phyloP scores from a whole-genome alignment of 2,329 filamentous ascomycete species.

The Sclerotinia borealis region DNA sequence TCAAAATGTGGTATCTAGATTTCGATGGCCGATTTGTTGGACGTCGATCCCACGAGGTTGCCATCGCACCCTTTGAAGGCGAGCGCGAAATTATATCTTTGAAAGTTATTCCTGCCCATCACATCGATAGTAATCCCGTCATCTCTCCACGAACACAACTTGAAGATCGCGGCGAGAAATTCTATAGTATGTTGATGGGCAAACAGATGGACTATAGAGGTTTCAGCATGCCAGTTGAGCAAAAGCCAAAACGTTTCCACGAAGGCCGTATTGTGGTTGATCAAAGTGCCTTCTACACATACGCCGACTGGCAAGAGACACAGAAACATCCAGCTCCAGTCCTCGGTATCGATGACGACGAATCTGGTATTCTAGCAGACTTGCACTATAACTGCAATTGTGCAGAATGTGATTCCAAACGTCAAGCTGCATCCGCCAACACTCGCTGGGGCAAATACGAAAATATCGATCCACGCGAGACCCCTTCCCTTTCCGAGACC shows the following conservation, averaged over 20 bases:
- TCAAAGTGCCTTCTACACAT: slow-evolving; percentile 21
- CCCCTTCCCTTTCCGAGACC: slow-evolving; percentile 9
- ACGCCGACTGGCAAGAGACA: slow-evolving; percentile 21
- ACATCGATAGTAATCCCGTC: slow-evolving; percentile 14
- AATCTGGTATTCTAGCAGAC: slow-evolving; percentile 19
- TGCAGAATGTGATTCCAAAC: slow-evolving; percentile 16
- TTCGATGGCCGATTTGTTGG: slow-evolving; percentile 28
- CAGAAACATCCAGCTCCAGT: slow-evolving; percentile 18
- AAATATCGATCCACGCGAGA: slow-evolving; percentile 20
- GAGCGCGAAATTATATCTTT: slow-evolving; percentile 28
- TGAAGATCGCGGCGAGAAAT: slow-evolving; percentile 23
- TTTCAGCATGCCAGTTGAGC: slow-evolving; percentile 20
- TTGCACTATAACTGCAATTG: slow-evolving; percentile 22
- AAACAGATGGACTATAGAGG: slow-evolving; percentile 25
- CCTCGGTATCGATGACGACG: slow-evolving; percentile 20
- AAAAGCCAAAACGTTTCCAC: slow-evolving; percentile 22
- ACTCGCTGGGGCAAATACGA: slow-evolving; percentile 22
- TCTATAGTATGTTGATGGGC: slow-evolving; percentile 22
- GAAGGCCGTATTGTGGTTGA: slow-evolving; percentile 22
- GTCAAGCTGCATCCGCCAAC: slow-evolving; percentile 18
- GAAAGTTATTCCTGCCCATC: slow-evolving; percentile 26
- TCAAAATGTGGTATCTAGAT: slow-evolving; percentile 30
- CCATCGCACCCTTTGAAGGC: slow-evolving; percentile 27
- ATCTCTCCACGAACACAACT: slow-evolving; percentile 18
- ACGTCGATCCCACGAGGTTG: slow-evolving; percentile 22